These are phyloP conservation scores for Fonsecaea erecta DNA, from an alignment of 2,329 filamentous ascomycete species.

Conservation along the genomic window DNA sequence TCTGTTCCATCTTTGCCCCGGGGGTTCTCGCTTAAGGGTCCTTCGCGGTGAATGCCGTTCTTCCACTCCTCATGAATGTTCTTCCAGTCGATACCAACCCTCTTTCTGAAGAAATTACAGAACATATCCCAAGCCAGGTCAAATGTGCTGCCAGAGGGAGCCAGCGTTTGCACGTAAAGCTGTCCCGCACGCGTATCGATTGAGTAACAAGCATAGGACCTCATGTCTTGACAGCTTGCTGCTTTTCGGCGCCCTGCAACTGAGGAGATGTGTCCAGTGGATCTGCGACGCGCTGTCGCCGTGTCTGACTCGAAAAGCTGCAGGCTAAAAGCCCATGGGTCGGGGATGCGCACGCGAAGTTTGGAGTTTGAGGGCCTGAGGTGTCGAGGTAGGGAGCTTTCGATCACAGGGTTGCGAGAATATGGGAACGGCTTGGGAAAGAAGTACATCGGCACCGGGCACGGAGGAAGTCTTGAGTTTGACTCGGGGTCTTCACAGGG, in stretches of 20 bases:
- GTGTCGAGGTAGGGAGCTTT: slow-evolving; percentile 21
- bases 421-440: slow-evolving; percentile 20
- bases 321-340: slow-evolving; percentile 36
- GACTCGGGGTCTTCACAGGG: background rate
- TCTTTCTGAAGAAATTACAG: slow-evolving; percentile 60
- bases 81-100: slow-evolving; percentile 66
- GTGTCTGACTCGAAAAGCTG: slow-evolving; percentile 65
- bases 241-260: slow-evolving; percentile 45
- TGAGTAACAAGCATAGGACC: slow-evolving; percentile 65
- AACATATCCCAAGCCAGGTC: slow-evolving; percentile 57
- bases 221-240: slow-evolving; percentile 23
- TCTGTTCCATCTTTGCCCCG: slow-evolving; percentile 21
- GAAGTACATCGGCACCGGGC: slow-evolving; percentile 19
- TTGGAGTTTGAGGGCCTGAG: slow-evolving; percentile 23
- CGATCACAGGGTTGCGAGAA: slow-evolving; percentile 25
- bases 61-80: slow-evolving; percentile 40
- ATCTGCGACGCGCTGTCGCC: background rate
- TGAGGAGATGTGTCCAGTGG: background rate
- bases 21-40: background rate
- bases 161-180: slow-evolving; percentile 42
- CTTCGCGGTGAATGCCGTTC: slow-evolving; percentile 36
- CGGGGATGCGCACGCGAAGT: slow-evolving; percentile 33
- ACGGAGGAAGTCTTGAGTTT: slow-evolving; percentile 5
- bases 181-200: slow-evolving; percentile 49
- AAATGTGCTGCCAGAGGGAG: slow-evolving; percentile 41